Evolutionary conservation across 495 filamentous ascomycete genomes (phyloP).

Genomic region (Cenococcum geophilum): DNA sequence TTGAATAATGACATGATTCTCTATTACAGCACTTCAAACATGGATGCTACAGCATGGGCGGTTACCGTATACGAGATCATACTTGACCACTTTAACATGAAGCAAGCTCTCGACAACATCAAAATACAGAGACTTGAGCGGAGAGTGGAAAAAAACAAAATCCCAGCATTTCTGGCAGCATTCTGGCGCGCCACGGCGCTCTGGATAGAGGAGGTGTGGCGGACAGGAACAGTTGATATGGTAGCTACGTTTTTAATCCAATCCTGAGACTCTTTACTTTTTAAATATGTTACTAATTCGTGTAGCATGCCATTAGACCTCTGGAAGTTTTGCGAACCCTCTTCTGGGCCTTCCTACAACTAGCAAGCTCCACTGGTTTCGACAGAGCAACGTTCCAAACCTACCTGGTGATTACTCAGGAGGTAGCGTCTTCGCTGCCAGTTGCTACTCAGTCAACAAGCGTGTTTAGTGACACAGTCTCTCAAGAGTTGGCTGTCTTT

Average conservation of each 20-base stretch:
- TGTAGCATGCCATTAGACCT: background rate
- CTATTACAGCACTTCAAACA: conserved; percentile 17
- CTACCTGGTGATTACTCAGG: conserved; percentile 19
- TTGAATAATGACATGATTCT: conserved; percentile 57
- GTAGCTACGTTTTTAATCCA: background rate
- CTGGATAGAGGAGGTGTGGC: conserved; percentile 4
- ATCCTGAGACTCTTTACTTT: too few species aligned
- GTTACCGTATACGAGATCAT: conserved; percentile 47
- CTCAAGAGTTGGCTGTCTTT: conserved; percentile 1
- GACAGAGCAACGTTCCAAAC: conserved; percentile 30
- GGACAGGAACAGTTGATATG: background rate
- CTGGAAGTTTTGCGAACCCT: conserved; percentile 8
- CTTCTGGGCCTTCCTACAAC: conserved; percentile 23
- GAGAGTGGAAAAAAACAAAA: conserved; percentile 2
- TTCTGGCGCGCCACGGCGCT: background rate
- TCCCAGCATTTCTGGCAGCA: conserved; percentile 6
- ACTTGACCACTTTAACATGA: conserved; percentile 41
- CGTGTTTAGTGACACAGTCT: background rate
- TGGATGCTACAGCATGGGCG: conserved; percentile 41
- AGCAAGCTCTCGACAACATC: conserved; percentile 16
- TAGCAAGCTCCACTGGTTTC: conserved; percentile 12
- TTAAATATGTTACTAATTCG: background rate
- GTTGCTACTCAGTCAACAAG: background rate
- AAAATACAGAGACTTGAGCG: conserved; percentile 11
- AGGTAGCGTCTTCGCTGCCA: background rate